A percentile compares a stretch with the other conserved stretches of the same genome.
Conservation (phyloP, 306 rosid species). For the Cicer arietinum region DNA sequence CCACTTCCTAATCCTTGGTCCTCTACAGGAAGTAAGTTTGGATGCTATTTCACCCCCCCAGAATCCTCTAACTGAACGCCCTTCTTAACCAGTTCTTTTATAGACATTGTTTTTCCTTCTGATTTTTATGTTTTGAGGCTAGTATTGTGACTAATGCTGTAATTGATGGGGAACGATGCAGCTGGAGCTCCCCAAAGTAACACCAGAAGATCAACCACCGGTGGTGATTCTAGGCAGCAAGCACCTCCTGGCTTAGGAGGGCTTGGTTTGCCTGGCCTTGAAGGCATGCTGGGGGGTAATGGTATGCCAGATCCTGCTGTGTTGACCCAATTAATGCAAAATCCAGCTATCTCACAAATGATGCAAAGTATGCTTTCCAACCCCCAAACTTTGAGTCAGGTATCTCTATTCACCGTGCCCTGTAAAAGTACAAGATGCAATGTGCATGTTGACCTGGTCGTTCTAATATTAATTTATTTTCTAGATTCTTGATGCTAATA, state of each 20-base stretch:
- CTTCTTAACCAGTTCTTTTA: background rate
- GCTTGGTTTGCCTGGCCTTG: conserved; percentile 67
- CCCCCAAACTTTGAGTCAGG: conserved; percentile 84
- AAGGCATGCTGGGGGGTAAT: conserved; percentile 58
- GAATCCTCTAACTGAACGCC: background rate
- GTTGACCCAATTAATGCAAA: conserved; percentile 77
- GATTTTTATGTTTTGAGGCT: background rate
- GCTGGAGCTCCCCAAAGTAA: conserved; percentile 66
- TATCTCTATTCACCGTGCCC: conserved; percentile 35
- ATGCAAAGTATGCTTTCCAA: conserved; percentile 85
- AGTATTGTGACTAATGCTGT: conserved; percentile 28
- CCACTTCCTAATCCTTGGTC: conserved; percentile 96
- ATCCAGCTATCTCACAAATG: conserved; percentile 86
- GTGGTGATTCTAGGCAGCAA: conserved; percentile 66
- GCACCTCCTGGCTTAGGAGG: conserved; percentile 68
- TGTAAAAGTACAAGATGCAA: background rate
- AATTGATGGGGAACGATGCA: conserved; percentile 45
- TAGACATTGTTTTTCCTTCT: background rate
- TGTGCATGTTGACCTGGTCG: conserved; percentile 35
- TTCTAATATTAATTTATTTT: conserved; percentile 40
- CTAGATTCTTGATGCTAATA: conserved; percentile 71
- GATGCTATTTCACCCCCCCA: conserved; percentile 26
- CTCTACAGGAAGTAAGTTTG: conserved; percentile 64
- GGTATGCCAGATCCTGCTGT: conserved; percentile 63
- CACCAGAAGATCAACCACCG: conserved; percentile 56